These are phyloP conservation scores for Melanopsichium pennsylvanicum DNA, from an alignment of 1,284 basidiomycete genomes.

Conservation along the genomic window DNA sequence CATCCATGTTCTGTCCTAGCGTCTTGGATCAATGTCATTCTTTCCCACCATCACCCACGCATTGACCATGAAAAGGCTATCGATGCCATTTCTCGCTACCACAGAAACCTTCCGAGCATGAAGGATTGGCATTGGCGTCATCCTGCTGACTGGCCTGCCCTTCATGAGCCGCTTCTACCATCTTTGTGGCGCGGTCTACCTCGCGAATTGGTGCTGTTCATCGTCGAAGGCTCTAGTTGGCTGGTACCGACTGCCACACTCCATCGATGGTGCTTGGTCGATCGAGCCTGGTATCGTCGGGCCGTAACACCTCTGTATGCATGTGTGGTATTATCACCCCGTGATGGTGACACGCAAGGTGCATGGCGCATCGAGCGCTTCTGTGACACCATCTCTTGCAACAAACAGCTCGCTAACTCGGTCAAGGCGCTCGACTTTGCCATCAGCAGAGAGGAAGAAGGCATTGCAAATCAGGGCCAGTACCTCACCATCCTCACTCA, in stretches of 20 bases:
- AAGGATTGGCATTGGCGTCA: conserved; percentile 19
- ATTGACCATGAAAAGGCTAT: not conserved
- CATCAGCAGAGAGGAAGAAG: conserved; percentile 26
- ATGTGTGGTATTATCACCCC: conserved; percentile 27
- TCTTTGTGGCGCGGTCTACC: conserved; percentile 27
- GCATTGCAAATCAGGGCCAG: conserved; percentile 34
- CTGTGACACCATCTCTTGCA: conserved; percentile 33
- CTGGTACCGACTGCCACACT: conserved; percentile 23
- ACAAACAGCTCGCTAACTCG: conserved; percentile 15
- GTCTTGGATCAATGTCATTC: too few species aligned
- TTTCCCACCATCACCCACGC: not conserved
- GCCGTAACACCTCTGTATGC: conserved; percentile 21
- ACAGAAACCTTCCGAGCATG: conserved; percentile 9
- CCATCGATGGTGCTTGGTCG: conserved; percentile 20
- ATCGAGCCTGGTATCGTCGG: conserved; percentile 21
- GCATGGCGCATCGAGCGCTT: conserved; percentile 32
- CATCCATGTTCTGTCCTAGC: too few species aligned
- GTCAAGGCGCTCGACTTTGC: conserved; percentile 43
- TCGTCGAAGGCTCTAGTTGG: conserved; percentile 28
- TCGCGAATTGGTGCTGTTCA: conserved; percentile 16
- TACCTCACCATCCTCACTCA: conserved; percentile 29
- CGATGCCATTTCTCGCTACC: conserved; percentile 1
- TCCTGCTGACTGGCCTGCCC: conserved; percentile 17
- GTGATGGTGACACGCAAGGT: conserved; percentile 16
- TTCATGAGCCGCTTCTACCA: conserved; percentile 7